A percentile compares a stretch with the other conserved stretches of the same genome.
These are phyloP conservation scores for Symbiodinium pilosum DNA, from an alignment of 73 alveolate species.

Conservation along the genomic window DNA sequence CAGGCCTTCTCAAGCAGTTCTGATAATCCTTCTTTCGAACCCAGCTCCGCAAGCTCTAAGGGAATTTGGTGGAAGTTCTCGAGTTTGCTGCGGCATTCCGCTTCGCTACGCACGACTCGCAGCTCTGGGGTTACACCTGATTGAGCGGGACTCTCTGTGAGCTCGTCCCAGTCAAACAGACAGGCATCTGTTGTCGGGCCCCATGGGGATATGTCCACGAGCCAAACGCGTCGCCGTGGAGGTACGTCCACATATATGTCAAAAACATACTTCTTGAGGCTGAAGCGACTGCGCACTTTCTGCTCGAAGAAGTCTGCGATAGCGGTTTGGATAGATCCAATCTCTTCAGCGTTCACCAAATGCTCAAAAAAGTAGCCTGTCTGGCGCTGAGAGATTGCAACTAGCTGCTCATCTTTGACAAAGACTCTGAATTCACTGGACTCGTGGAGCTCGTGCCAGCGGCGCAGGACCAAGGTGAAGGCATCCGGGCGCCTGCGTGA, in stretches of 20 bases:
- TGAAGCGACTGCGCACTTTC: constrained; percentile 33
- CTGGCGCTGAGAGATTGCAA: constrained; percentile 58
- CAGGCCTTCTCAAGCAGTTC: constrained; percentile 78
- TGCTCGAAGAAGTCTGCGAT: background rate
- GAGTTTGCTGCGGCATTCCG: constrained; percentile 42
- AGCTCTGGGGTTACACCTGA: background rate
- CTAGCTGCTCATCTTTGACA: background rate
- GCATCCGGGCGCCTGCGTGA: constrained; percentile 61
- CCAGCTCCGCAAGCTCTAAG: constrained; percentile 57
- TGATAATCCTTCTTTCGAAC: constrained; percentile 33
- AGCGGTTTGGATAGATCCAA: background rate
- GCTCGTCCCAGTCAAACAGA: constrained; percentile 53
- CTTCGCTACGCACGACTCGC: constrained; percentile 42
- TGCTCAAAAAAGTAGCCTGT: constrained; percentile 58
- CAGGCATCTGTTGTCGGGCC: constrained; percentile 73
- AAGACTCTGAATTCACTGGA: constrained; percentile 63
- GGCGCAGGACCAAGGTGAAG: constrained; percentile 64
- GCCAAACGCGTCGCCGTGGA: constrained; percentile 65
- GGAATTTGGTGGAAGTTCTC: constrained; percentile 64
- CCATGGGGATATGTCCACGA: constrained; percentile 79
- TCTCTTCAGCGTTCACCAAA: constrained; percentile 9
- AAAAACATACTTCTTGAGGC: constrained; percentile 7
- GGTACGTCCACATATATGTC: constrained; percentile 68
- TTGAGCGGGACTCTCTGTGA: background rate
- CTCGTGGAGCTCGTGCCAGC: constrained; percentile 79